A percentile compares a stretch with the other conserved stretches of the same genome.
Evolutionary conservation across 805 yeast genomes (phyloP).

Genomic region (Wickerhamomyces strasburgensis): DNA sequence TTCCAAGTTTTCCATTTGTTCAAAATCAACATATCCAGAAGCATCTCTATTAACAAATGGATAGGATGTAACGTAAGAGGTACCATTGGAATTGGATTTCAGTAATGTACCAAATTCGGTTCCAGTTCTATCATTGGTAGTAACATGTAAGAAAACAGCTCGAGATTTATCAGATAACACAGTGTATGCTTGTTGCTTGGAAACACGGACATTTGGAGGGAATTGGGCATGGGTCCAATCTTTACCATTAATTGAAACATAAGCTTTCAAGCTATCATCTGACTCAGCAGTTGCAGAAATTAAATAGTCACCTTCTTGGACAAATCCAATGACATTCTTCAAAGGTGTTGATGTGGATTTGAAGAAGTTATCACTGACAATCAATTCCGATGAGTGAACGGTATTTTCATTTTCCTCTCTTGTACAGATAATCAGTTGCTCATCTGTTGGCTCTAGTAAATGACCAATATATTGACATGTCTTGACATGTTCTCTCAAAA

Average conservation of each 20-base stretch:
- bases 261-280: conserved; percentile 54
- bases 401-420: conserved; percentile 33
- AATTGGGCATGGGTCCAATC: conserved; percentile 73
- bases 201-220: conserved; percentile 61
- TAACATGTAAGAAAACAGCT: conserved; percentile 78
- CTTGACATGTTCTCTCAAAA: conserved; percentile 46
- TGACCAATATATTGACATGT: conserved; percentile 68
- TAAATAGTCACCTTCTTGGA: conserved; percentile 63
- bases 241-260: conserved; percentile 73
- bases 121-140: conserved; percentile 48
- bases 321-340: conserved; percentile 65
- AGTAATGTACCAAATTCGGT: conserved; percentile 72
- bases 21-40: conserved; percentile 83
- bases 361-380: conserved; percentile 23
- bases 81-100: conserved; percentile 90
- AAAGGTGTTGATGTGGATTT: conserved; percentile 34
- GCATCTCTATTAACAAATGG: conserved; percentile 69
- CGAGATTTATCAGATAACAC: conserved; percentile 67
- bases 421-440: conserved; percentile 63
- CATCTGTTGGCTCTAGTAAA: conserved; percentile 39
- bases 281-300: conserved; percentile 62
- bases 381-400: conserved; percentile 28
- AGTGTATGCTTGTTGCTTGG: conserved; percentile 68
- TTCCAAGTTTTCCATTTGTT: conserved; percentile 74
- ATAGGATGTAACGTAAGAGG: conserved; percentile 68